Percentiles rank a stretch among this genome's conserved stretches.
These are phyloP conservation scores for Amesomyces nigricolor DNA, from an alignment of 2,329 filamentous ascomycete genomes.

Conservation along the genomic window DNA sequence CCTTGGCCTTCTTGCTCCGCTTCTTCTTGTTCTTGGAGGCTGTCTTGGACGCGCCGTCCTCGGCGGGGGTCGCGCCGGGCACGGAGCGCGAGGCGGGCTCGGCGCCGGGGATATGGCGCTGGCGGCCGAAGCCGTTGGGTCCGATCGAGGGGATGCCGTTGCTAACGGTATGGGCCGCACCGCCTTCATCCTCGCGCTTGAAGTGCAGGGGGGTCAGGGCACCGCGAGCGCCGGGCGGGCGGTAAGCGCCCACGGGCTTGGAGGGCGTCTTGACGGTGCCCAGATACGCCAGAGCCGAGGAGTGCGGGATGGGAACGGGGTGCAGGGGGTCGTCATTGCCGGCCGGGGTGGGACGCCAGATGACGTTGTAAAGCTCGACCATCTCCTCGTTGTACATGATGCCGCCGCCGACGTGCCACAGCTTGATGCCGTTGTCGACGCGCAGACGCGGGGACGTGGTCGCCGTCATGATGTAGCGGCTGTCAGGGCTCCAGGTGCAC, in stretches of 20 bases:
- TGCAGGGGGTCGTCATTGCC: conserved; percentile 61
- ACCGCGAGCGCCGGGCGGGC: conserved; percentile 88
- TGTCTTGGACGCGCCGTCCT: conserved; percentile 74
- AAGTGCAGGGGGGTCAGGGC: conserved; percentile 86
- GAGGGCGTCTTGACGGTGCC: conserved; percentile 87
- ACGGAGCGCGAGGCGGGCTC: conserved; percentile 63
- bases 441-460: conserved; percentile 92
- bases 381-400: conserved; percentile 96
- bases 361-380: conserved; percentile 84
- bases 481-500: conserved; percentile 96
- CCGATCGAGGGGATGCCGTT: conserved; percentile 68
- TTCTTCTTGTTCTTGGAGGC: conserved; percentile 99
- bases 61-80: conserved; percentile 63
- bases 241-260: conserved; percentile 95
- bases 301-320: conserved; percentile 69
- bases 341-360: conserved; percentile 73
- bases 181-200: conserved; percentile 95
- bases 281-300: conserved; percentile 76
- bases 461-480: conserved; percentile 92
- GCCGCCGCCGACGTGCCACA: conserved; percentile 85
- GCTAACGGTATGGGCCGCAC: conserved; percentile 71
- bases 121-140: conserved; percentile 72
- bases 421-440: conserved; percentile 91
- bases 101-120: conserved; percentile 76
- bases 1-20: conserved; percentile 83